phyloP scores from a whole-genome alignment of 176 grass and related monocot genomes.

The Alloteropsis semialata region DNA sequence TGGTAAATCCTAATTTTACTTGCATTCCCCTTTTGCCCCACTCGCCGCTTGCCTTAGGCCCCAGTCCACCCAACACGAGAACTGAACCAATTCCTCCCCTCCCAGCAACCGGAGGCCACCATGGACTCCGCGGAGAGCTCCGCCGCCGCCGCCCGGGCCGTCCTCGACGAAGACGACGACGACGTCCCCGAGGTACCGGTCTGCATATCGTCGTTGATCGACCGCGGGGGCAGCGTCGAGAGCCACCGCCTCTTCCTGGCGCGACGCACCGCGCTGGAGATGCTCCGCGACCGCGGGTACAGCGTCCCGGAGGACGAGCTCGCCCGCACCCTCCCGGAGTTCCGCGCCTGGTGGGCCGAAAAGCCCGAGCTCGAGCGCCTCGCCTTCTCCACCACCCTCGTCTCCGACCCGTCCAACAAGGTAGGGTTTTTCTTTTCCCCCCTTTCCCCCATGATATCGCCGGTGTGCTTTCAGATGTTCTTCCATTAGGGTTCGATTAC shows the following conservation, averaged over 20 bases:
- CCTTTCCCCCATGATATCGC: not conserved
- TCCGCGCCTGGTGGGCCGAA: slow-evolving; percentile 62
- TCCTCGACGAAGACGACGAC: not conserved
- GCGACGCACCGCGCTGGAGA: slow-evolving; percentile 79
- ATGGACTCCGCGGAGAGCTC: slow-evolving; percentile 33
- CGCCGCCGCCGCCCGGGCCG: not conserved
- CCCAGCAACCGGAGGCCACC: not conserved
- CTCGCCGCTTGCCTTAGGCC: no score
- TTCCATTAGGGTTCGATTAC: not conserved
- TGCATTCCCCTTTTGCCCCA: no score
- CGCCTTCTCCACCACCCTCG: slow-evolving; percentile 43
- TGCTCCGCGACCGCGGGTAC: slow-evolving; percentile 84
- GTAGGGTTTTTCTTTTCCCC: not conserved
- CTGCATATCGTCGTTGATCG: slow-evolving; percentile 67
- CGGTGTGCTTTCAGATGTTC: not conserved
- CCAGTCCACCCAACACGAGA: not conserved
- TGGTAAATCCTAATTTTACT: no score
- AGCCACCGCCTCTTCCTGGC: slow-evolving; percentile 80
- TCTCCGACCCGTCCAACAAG: slow-evolving; percentile 56
- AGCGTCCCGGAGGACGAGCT: slow-evolving; percentile 44
- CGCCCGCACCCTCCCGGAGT: slow-evolving; percentile 61
- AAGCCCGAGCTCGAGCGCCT: slow-evolving; percentile 51
- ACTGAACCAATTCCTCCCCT: slow-evolving; percentile 10
- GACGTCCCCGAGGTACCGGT: slow-evolving; percentile 1
- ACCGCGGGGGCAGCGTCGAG: slow-evolving; percentile 55